phyloP scores from a whole-genome alignment of 2,329 filamentous ascomycete genomes.

The Aspergillus viridinutans region DNA sequence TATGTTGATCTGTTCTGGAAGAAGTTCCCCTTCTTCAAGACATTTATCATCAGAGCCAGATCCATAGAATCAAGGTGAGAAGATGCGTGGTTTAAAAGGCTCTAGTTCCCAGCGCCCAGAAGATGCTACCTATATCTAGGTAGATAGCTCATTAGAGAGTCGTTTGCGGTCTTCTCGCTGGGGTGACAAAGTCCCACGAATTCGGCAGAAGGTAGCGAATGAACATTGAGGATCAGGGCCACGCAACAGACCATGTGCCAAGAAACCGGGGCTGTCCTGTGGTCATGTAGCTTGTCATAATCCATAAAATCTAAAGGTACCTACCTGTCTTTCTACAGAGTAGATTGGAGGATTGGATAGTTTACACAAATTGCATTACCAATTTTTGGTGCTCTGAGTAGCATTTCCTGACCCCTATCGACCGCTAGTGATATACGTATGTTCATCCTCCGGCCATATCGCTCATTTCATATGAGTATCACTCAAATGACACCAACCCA shows the following conservation, averaged over 20 bases:
- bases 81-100: background rate
- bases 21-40: background rate
- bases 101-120: background rate
- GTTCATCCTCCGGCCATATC: background rate
- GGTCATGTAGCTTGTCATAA: background rate
- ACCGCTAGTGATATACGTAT: background rate
- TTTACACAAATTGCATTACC: too few species aligned
- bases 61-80: background rate
- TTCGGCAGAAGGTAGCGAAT: conserved; percentile 15
- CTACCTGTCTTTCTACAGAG: background rate
- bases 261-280: background rate
- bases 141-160: background rate
- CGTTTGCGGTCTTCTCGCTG: conserved; percentile 7
- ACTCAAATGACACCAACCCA: background rate
- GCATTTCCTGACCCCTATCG: background rate
- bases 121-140: background rate
- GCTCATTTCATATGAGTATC: too few species aligned
- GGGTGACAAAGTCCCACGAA: conserved; percentile 28
- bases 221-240: conserved; percentile 19
- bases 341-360: too few species aligned
- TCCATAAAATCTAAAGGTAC: background rate
- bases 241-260: conserved; percentile 2
- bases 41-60: background rate
- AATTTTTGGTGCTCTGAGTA: background rate
- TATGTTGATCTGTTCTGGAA: background rate